These are phyloP conservation scores for Thelonectria discophora DNA, from an alignment of 2,329 filamentous ascomycete genomes.

Conservation along the genomic window DNA sequence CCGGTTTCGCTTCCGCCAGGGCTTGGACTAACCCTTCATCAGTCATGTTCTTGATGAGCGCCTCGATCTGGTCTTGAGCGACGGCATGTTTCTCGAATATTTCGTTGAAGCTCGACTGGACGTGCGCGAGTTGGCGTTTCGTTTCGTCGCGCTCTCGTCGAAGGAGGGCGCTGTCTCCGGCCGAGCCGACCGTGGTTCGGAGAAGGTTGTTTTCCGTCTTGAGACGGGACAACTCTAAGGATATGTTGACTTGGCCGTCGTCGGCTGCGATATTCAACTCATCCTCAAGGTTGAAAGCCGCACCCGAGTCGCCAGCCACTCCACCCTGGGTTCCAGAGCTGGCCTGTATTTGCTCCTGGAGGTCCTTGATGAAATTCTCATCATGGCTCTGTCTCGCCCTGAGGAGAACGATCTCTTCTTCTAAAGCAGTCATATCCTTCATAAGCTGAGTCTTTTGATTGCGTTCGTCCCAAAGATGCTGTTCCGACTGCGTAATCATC, in stretches of 20 bases:
- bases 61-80: slow-evolving; percentile 65
- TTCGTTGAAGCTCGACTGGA: slow-evolving; percentile 65
- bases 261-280: slow-evolving; percentile 63
- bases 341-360: slow-evolving; percentile 66
- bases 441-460: slow-evolving; percentile 58
- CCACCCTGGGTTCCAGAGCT: slow-evolving; percentile 39
- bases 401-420: slow-evolving; percentile 58
- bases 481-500: slow-evolving; percentile 54
- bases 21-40: slow-evolving; percentile 64
- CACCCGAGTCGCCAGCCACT: slow-evolving; percentile 27
- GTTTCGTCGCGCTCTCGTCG: slow-evolving; percentile 65
- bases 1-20: slow-evolving; percentile 45
- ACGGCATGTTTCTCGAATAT: slow-evolving; percentile 67
- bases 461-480: slow-evolving; percentile 54
- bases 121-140: slow-evolving; percentile 57
- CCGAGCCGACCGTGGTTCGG: slow-evolving; percentile 62
- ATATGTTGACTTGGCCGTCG: slow-evolving; percentile 51
- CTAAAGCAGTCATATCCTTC: slow-evolving; percentile 54
- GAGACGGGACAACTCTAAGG: slow-evolving; percentile 65
- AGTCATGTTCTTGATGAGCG: slow-evolving; percentile 60
- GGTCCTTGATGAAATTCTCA: slow-evolving; percentile 64
- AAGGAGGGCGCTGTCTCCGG: slow-evolving; percentile 63
- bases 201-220: slow-evolving; percentile 70
- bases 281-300: slow-evolving; percentile 63
- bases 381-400: slow-evolving; percentile 58